These are phyloP conservation scores for Paecilomyces formosus DNA, from an alignment of 2,329 filamentous ascomycete genomes.

Conservation along the genomic window DNA sequence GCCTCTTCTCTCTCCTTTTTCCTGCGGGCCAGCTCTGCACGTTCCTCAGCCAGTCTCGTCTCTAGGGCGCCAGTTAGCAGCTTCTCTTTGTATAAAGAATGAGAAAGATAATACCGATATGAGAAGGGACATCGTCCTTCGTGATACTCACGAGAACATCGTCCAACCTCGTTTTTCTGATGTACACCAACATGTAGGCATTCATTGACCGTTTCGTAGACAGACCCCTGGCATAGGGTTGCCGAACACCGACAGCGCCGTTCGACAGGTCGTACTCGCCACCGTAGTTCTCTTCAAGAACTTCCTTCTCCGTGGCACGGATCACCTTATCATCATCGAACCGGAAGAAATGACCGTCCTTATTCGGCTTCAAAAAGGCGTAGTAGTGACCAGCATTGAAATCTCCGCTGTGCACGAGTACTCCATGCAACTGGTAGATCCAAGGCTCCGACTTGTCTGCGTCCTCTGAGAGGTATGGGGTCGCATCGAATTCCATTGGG, in stretches of 20 bases:
- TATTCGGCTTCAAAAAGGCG: constrained; percentile 87
- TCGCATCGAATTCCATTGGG: constrained; percentile 50
- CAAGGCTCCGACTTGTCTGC: constrained; percentile 84
- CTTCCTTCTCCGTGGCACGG: constrained; percentile 83
- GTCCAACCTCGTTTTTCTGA: constrained; percentile 79
- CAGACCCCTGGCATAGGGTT: constrained; percentile 57
- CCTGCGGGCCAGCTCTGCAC: constrained; percentile 63
- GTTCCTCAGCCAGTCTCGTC: constrained; percentile 72
- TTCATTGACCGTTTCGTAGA: constrained; percentile 67
- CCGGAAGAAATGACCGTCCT: constrained; percentile 91
- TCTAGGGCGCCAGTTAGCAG: constrained; percentile 37
- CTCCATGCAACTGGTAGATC: constrained; percentile 87
- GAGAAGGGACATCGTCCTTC: constrained; percentile 70
- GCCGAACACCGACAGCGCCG: constrained; percentile 50
- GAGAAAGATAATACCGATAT: constrained; percentile 56
- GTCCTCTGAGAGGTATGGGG: constrained; percentile 77
- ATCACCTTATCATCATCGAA: constrained; percentile 97
- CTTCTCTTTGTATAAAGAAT: not conserved
- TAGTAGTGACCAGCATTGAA: constrained; percentile 98
- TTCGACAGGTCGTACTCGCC: constrained; percentile 66
- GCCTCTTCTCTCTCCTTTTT: constrained; percentile 89
- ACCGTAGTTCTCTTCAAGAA: constrained; percentile 93
- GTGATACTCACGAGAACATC: constrained; percentile 69
- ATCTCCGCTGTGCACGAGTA: constrained; percentile 93
- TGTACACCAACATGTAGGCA: constrained; percentile 98